Base-by-base conservation (phyloP, 148 eudicot genomes). In the Cornus florida region DNA sequence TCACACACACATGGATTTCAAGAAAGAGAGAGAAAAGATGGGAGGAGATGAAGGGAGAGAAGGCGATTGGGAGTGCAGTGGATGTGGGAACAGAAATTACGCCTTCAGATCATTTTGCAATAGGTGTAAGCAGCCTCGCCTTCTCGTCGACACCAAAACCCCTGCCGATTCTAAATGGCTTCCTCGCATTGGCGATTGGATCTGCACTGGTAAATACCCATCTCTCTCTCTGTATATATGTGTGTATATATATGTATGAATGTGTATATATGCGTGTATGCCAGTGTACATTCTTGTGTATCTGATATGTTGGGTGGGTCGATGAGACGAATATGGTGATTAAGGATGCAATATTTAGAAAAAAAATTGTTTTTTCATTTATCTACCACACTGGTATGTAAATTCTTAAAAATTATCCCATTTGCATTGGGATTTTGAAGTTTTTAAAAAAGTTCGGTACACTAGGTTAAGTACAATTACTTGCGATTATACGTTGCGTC, bases 101-200 rank as follows among this genome's bases (percentile, higher is more conserved):
- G 94, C 94, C 3, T 91, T 91, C 77, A 81, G 92, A 76, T 84
- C 87, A 33, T 88, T 89, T 71, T 91, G 94, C 82, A 91, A 91
- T 73, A 77, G 94, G 20, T 91, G 94, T 73, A 91, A 91, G 83
- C 87, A 86, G 76, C 92, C 91, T 14, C 92, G 91, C 16, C 88
- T 91, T 32, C 90, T 91, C 48, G 94, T 89, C 74, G 94, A 91
- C 84, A 31, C 73, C 76, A 89, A 85, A 59, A 88, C 94, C 33
- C 91, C 91, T 10, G 78, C 85, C 66, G 84, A 89, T 70, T 91
- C 94, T 62, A 91, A 91, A 75, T 91, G 94, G 92, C 87, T 89
- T 6, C 94, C 94, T 14, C 92, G 92, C 8, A 86, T 89, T 20
- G 94, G 94, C 74, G 92, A 91, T 73, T 91, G 94, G 94, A 89